Base-by-base conservation (phyloP, 2,329 filamentous ascomycete genomes). In the Neoarthrinium moseri region DNA sequence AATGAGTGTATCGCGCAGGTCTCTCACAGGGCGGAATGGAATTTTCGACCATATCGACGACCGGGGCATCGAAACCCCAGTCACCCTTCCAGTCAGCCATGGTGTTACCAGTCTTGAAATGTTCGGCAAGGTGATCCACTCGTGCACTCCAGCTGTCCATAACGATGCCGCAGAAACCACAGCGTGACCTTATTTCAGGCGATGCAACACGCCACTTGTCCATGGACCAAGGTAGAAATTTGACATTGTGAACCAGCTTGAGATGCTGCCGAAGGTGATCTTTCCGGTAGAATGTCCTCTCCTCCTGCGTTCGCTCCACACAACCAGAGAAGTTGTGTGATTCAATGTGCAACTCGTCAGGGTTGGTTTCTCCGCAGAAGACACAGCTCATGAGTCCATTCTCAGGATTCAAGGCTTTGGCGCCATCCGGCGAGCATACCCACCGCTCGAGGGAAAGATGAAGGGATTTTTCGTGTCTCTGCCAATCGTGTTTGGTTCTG, bases 41-140 rank as follows among this genome's bases (percentile, higher is more conserved):
- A 58, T 84, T 84, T 63, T 85, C 81, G 56, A 85, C 77, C 70
- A 84, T 77, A 51, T 81, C 72, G 54, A 83, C 68, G 33, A 85
- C 75, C 27, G 78, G 74, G 22, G 69, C 67, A 45, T 84, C 81
- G 51, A 86, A 84, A 71, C 82, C 82, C 81, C 81, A 84, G 64
- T 83, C 81, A 68, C 82, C 82, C 71, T 83, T 82, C 82, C 82
- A 86, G 63, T 84, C 79, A 51, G 77, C 78, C 81, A 86, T 86
- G 56, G 77, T 80, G 52, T 76, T 78, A 66, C 82, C 81, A 21
- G 73, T 77, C 65, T 83, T 84, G 70, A 84, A 86, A 63, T 85
- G 82, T 52, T 84, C 80, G n/a, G 82, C 81, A 30, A 85, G 65
- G 57, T 86, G 82, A 55, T 85, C 81, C 13, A 78, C 71, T 58